phyloP scores from a whole-genome alignment of 257 asterid genomes.

The Solanum peruvianum region DNA sequence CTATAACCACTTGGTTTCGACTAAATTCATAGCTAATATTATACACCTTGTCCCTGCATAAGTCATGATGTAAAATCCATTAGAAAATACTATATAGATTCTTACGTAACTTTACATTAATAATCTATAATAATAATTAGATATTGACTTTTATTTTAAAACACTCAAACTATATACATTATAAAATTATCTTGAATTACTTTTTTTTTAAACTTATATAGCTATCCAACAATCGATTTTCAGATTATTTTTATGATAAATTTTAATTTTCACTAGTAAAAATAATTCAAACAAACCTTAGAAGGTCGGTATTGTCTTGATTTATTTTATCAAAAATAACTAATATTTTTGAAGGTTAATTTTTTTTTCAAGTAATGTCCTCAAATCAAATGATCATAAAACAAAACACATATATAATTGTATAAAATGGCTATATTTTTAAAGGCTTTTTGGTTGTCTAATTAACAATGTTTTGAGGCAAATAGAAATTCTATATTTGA shows the following conservation, averaged over 20 bases:
- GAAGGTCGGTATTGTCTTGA: not conserved
- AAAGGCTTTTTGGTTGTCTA: not conserved
- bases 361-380: not conserved
- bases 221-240: too few relatives aligned
- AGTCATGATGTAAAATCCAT: not conserved
- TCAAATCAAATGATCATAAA: not conserved
- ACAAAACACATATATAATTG: not conserved
- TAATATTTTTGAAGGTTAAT: not conserved
- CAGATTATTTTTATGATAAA: not conserved
- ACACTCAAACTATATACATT: not conserved
- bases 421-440: not conserved
- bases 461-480: not conserved
- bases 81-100: not conserved
- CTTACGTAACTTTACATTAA: too few relatives aligned
- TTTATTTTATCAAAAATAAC: too few relatives aligned
- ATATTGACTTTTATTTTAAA: not conserved
- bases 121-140: not conserved
- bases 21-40: not conserved
- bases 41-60: not conserved
- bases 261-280: not conserved
- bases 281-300: not conserved
- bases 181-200: not conserved
- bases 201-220: not conserved
- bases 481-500: not conserved
- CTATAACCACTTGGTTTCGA: not conserved